Evolutionary conservation across 495 filamentous ascomycete genomes (phyloP).

Genomic region (Penicillium crystallinum): DNA sequence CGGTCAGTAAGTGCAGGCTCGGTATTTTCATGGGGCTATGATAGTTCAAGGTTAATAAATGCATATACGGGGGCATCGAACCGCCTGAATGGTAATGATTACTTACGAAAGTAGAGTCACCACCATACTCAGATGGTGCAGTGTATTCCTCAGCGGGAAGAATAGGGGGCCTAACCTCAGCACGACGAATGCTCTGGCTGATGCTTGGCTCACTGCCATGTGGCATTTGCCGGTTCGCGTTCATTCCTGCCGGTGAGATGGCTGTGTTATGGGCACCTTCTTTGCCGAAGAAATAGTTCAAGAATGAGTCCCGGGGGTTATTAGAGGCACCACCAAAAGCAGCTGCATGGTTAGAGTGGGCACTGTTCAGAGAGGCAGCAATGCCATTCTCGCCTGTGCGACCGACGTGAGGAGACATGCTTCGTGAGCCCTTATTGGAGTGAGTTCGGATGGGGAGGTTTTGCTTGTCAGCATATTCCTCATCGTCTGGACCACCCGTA

Average conservation of each 20-base stretch:
- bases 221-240: constrained; percentile 60
- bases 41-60: constrained; percentile 11
- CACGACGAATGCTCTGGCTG: constrained; percentile 74
- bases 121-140: constrained; percentile 36
- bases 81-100: background rate
- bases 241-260: constrained; percentile 28
- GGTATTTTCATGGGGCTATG: constrained; percentile 40
- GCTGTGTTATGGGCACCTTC: constrained; percentile 54
- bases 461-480: constrained; percentile 46
- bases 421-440: constrained; percentile 57
- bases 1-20: constrained; percentile 90
- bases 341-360: constrained; percentile 54
- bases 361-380: constrained; percentile 61
- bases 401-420: constrained; percentile 75
- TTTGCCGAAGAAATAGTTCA: constrained; percentile 98
- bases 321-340: constrained; percentile 52
- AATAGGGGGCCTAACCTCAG: constrained; percentile 50
- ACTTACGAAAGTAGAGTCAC: constrained; percentile 59
- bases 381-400: constrained; percentile 57
- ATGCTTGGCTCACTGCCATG: constrained; percentile 73
- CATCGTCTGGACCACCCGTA: constrained; percentile 65
- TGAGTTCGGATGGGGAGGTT: constrained; percentile 55
- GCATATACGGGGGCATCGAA: background rate
- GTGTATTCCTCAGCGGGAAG: constrained; percentile 40
- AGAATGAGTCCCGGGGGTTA: constrained; percentile 73